A percentile compares a stretch with the other conserved stretches of the same genome.
phyloP scores from a whole-genome alignment of 2,329 filamentous ascomycete genomes.

The Ambrosiella xylebori region DNA sequence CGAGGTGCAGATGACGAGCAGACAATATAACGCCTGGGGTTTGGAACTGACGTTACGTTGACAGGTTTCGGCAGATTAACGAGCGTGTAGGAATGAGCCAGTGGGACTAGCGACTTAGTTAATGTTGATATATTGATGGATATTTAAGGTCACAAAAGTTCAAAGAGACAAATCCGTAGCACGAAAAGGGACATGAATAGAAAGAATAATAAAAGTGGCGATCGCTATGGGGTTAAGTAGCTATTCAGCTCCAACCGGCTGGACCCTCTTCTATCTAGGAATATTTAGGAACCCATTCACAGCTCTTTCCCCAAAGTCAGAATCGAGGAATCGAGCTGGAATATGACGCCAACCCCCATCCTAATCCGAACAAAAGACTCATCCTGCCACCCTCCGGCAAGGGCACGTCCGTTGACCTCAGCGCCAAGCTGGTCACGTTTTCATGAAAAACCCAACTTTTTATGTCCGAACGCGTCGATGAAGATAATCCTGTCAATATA shows the following conservation, averaged over 20 bases:
- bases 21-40: neutral
- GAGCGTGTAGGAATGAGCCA: neutral
- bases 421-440: neutral
- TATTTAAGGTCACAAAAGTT: too few species aligned
- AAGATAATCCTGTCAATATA: too few species aligned
- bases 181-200: too few species aligned
- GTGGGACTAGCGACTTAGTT: neutral
- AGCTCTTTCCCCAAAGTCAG: too few species aligned
- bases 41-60: neutral
- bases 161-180: too few species aligned
- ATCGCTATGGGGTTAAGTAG: too few species aligned
- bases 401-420: neutral
- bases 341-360: neutral
- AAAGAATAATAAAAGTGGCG: too few species aligned
- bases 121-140: neutral
- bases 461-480: too few species aligned
- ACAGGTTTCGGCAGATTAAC: neutral
- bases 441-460: too few species aligned
- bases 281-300: too few species aligned
- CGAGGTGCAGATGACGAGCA: neutral
- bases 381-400: neutral
- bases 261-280: too few species aligned
- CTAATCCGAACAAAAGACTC: neutral
- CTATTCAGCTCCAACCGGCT: too few species aligned
- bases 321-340: neutral